These are phyloP conservation scores for Linnemannia hyalina DNA, from an alignment of 192 early-diverging fungal species.

Conservation along the genomic window DNA sequence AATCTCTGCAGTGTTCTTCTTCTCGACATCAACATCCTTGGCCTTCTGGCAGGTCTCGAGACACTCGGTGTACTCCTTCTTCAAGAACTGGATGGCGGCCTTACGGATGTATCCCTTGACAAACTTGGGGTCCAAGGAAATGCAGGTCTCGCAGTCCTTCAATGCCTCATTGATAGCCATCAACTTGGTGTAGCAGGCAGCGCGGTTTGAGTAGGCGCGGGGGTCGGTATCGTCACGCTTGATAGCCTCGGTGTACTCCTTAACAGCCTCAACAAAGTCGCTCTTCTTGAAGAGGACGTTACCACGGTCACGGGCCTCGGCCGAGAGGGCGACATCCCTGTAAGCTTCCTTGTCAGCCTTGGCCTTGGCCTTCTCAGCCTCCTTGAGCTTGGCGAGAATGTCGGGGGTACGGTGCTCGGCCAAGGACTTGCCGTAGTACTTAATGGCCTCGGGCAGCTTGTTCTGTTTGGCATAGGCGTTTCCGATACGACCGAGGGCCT, in stretches of 20 bases:
- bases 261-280: slow-evolving; percentile 88
- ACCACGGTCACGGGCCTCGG: slow-evolving; percentile 93
- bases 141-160: slow-evolving; percentile 94
- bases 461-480: slow-evolving; percentile 87
- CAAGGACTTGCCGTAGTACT: slow-evolving; percentile 92
- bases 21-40: slow-evolving; percentile 82
- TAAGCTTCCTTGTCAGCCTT: slow-evolving; percentile 89
- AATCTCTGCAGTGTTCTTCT: slow-evolving; percentile 90
- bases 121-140: slow-evolving; percentile 88
- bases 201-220: slow-evolving; percentile 95
- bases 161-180: slow-evolving; percentile 94
- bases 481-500: slow-evolving; percentile 93
- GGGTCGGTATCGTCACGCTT: slow-evolving; percentile 94
- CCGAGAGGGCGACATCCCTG: slow-evolving; percentile 81
- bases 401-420: slow-evolving; percentile 97
- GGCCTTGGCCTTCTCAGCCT: slow-evolving; percentile 86
- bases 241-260: slow-evolving; percentile 96
- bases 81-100: slow-evolving; percentile 89
- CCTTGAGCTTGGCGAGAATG: slow-evolving; percentile 88
- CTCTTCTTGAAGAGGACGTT: slow-evolving; percentile 94
- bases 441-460: slow-evolving; percentile 89
- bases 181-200: slow-evolving; percentile 95
- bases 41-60: slow-evolving; percentile 87
- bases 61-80: slow-evolving; percentile 88
- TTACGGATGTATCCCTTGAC: slow-evolving; percentile 97